These are phyloP conservation scores for Cucurbita argyrosperma DNA, from an alignment of 306 rosid species.

Conservation along the genomic window DNA sequence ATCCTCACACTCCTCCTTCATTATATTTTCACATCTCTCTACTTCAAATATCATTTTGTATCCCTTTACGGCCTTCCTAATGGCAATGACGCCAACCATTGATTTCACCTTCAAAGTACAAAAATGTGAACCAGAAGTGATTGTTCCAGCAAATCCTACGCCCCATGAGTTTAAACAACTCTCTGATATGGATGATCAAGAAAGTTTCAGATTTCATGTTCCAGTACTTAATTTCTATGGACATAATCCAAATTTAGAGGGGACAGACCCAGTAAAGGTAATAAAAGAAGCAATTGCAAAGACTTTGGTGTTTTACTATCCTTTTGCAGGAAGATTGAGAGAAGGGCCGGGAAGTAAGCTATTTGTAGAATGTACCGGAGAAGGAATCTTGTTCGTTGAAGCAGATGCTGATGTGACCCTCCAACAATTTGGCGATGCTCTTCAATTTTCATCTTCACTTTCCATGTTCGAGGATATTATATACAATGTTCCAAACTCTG, in stretches of 20 bases:
- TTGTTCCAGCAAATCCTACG: slow-evolving; percentile 3
- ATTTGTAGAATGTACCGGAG: slow-evolving; percentile 10
- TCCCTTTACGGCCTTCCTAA: too few species aligned
- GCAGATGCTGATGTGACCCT: slow-evolving; percentile 4
- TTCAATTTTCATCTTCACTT: slow-evolving; percentile 1
- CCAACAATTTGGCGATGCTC: neutral
- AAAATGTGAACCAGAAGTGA: neutral
- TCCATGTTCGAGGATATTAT: slow-evolving; percentile 11
- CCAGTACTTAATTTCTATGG: rapidly evolving
- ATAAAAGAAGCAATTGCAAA: neutral
- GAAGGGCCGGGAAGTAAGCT: neutral
- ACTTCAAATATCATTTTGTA: too few species aligned
- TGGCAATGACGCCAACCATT: too few species aligned
- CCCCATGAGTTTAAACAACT: neutral
- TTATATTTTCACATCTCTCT: too few species aligned
- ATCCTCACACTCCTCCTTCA: too few species aligned
- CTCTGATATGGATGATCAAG: neutral
- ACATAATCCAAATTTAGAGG: neutral
- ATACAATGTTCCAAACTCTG: neutral
- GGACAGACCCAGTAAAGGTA: neutral
- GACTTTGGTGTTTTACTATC: neutral
- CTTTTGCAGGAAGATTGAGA: neutral
- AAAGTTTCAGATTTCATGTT: neutral
- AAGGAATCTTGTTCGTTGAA: slow-evolving; percentile 11
- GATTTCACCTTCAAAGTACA: too few species aligned